Evolutionary conservation across 805 yeast genomes (phyloP).

Genomic region (Wickerhamomyces sydowiorum): DNA sequence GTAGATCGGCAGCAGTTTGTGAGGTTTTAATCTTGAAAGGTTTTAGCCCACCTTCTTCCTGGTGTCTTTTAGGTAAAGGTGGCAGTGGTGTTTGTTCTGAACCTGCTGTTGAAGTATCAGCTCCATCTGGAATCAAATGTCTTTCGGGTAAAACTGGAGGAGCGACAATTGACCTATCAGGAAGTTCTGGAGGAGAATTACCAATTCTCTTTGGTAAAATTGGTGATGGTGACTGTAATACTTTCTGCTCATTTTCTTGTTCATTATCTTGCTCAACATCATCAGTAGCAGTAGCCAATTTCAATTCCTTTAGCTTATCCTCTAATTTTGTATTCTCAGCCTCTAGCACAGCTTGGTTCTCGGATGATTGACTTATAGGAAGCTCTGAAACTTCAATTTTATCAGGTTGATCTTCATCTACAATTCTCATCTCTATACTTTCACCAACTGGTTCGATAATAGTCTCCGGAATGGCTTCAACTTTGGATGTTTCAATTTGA

Average conservation of each 20-base stretch:
- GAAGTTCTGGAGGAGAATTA: not conserved
- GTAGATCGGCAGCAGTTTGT: conserved; percentile 23
- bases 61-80: conserved; percentile 30
- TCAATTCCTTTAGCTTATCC: conserved; percentile 1
- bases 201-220: not conserved
- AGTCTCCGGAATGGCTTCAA: not conserved
- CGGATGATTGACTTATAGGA: conserved; percentile 7
- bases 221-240: not conserved
- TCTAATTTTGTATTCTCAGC: conserved; percentile 2
- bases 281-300: not conserved
- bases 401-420: not conserved
- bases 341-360: not conserved
- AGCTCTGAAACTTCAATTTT: conserved; percentile 2
- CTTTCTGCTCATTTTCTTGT: not conserved
- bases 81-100: conserved; percentile 18
- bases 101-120: conserved; percentile 4
- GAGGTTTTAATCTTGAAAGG: not conserved
- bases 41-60: not conserved
- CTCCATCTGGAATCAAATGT: not conserved
- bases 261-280: not conserved
- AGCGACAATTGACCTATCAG: not conserved
- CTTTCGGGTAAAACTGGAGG: conserved; percentile 6
- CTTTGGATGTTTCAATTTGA: not conserved
- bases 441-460: not conserved
- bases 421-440: not conserved